Percentiles rank a stretch among this genome's conserved stretches.
Conservation (phyloP, 768 basidiomycete species). For the Ramaria sp. region DNA sequence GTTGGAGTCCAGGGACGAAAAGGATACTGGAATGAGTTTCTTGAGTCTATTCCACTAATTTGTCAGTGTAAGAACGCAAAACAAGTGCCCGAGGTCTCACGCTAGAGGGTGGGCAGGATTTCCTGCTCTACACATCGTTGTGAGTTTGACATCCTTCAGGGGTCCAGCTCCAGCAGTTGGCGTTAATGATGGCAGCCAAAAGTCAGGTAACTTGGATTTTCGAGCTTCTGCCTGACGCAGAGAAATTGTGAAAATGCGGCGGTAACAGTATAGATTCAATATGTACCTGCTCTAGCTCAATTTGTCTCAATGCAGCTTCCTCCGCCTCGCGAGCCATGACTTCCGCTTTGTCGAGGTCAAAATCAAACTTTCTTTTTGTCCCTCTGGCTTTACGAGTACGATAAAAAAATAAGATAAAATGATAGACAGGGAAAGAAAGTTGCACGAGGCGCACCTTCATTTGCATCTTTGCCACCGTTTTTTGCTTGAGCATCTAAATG, state of each 20-base stretch:
- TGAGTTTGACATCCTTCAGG: slow-evolving; percentile 71
- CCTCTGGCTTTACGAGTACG: slow-evolving; percentile 48
- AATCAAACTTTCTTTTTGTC: slow-evolving; percentile 79
- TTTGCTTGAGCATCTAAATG: slow-evolving; percentile 28
- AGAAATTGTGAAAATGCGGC: background rate
- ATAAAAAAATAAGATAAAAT: too few species aligned
- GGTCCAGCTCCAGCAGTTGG: slow-evolving; percentile 82
- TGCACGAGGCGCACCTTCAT: slow-evolving; percentile 23
- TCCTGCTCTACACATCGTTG: too few species aligned
- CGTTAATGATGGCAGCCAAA: too few species aligned
- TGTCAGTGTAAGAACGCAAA: too few species aligned
- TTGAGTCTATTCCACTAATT: too few species aligned
- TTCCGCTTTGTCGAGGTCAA: too few species aligned
- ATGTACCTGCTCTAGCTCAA: slow-evolving; percentile 61
- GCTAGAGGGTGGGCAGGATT: too few species aligned
- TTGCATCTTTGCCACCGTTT: slow-evolving; percentile 12
- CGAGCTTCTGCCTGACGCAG: slow-evolving; percentile 53
- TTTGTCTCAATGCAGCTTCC: slow-evolving; percentile 70
- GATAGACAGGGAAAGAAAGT: too few species aligned
- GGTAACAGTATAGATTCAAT: background rate
- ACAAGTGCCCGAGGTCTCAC: too few species aligned
- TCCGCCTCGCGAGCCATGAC: slow-evolving; percentile 71
- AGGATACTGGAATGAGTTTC: too few species aligned
- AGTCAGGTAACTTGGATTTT: too few species aligned
- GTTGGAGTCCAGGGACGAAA: too few species aligned